Percentiles rank a stretch among this genome's conserved stretches.
These are phyloP conservation scores for Hura crepitans DNA, from an alignment of 441 rosid genomes.

Conservation along the genomic window DNA sequence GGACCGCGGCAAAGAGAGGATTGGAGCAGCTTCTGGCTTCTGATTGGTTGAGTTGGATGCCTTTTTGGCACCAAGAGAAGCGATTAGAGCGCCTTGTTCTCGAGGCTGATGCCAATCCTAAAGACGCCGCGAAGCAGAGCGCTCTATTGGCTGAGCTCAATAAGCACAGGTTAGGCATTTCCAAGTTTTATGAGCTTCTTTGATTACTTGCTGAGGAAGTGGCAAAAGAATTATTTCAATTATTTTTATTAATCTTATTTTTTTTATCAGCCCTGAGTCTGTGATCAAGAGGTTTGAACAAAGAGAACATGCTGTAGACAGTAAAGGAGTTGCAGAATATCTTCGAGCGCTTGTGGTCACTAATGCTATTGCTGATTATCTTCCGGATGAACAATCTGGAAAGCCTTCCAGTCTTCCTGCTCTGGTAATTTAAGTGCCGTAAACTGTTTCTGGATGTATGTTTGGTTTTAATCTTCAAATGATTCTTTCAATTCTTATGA, in stretches of 20 bases:
- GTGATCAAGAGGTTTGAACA: constrained; percentile 79
- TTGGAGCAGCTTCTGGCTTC: constrained; percentile 46
- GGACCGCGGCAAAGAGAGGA: constrained; percentile 49
- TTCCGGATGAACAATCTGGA: constrained; percentile 82
- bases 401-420: constrained; percentile 80
- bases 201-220: neutral
- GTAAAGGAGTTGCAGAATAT: constrained; percentile 86
- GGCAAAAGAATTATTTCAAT: neutral
- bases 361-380: constrained; percentile 75
- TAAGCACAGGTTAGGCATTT: constrained; percentile 57
- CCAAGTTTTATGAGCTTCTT: neutral
- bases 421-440: constrained; percentile 42
- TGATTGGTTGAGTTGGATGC: constrained; percentile 75
- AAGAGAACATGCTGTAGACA: constrained; percentile 74
- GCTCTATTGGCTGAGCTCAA: constrained; percentile 80
- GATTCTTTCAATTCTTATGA: neutral
- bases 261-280: constrained; percentile 64
- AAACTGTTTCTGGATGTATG: neutral
- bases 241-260: neutral
- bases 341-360: constrained; percentile 76
- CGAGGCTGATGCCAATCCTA: constrained; percentile 85
- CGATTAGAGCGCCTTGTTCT: constrained; percentile 61
- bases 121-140: constrained; percentile 60
- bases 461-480: neutral
- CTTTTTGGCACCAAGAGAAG: constrained; percentile 70